Percentiles rank a stretch among this genome's conserved stretches.
These are phyloP conservation scores for Phytophthora quininea DNA, from an alignment of 352 stramenopile genomes.

Conservation along the genomic window DNA sequence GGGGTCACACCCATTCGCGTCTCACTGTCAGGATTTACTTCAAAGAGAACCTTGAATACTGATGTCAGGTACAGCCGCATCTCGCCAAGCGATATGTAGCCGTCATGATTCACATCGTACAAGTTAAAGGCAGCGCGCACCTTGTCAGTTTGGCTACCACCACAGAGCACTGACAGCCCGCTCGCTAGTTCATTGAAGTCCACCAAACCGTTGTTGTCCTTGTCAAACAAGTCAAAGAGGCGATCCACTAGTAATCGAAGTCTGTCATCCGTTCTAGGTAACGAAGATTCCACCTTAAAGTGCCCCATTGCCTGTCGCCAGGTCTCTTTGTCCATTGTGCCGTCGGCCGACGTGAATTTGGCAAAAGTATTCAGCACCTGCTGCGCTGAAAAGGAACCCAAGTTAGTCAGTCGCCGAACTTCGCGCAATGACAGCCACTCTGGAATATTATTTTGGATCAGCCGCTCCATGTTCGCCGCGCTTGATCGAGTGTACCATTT, in stretches of 20 bases:
- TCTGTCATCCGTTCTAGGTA: constrained; percentile 35
- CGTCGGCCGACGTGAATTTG: constrained; percentile 65
- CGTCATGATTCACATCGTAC: constrained; percentile 90
- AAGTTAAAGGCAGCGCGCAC: constrained; percentile 84
- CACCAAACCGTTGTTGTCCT: constrained; percentile 78
- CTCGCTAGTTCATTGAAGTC: constrained; percentile 84
- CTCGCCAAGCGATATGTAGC: constrained; percentile 83
- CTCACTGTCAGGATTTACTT: constrained; percentile 74
- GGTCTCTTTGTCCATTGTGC: constrained; percentile 67
- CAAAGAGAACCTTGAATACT: constrained; percentile 89
- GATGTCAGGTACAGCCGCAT: constrained; percentile 86
- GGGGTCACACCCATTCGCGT: constrained; percentile 65
- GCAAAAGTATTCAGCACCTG: constrained; percentile 85
- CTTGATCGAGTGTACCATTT: constrained; percentile 83
- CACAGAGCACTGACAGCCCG: constrained; percentile 81
- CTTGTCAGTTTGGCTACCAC: constrained; percentile 72
- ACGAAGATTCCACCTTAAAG: constrained; percentile 41
- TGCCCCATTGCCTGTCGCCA: constrained; percentile 71
- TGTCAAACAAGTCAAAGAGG: constrained; percentile 85
- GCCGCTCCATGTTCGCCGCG: constrained; percentile 74
- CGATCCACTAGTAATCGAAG: constrained; percentile 72
- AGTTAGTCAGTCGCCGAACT: constrained; percentile 78
- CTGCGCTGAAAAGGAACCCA: constrained; percentile 67
- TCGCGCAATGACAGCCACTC: constrained; percentile 82
- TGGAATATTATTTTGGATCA: constrained; percentile 81